Percentiles rank a stretch among this genome's conserved stretches.
Evolutionary conservation across 2,329 filamentous ascomycete genomes (phyloP).

Genomic region (Ascochyta fabae): DNA sequence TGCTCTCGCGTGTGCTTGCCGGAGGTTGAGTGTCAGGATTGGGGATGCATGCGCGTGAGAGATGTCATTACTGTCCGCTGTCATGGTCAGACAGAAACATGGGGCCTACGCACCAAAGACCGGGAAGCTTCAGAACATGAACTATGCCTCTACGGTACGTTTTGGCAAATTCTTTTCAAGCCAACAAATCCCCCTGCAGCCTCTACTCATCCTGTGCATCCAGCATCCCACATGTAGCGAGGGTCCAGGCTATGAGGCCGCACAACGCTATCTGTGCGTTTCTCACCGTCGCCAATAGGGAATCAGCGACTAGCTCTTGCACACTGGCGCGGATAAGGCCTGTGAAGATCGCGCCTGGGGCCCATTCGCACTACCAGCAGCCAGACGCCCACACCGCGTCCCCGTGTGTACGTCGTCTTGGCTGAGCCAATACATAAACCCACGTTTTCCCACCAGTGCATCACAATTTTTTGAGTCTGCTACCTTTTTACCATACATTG

Average conservation of each 20-base stretch:
- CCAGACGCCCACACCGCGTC: constrained; percentile 12
- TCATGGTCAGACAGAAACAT: constrained; percentile 2
- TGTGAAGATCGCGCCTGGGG: constrained; percentile 20
- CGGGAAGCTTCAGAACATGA: background rate
- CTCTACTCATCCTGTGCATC: constrained; percentile 13
- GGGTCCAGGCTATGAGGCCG: constrained; percentile 8
- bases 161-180: background rate
- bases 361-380: constrained; percentile 18
- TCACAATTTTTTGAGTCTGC: constrained; percentile 23
- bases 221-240: constrained; percentile 5
- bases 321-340: constrained; percentile 18
- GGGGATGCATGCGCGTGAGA: constrained; percentile 7
- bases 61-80: constrained; percentile 3
- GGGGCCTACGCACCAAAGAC: background rate
- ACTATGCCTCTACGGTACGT: constrained; percentile 4
- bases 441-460: constrained; percentile 38
- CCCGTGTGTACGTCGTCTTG: constrained; percentile 26
- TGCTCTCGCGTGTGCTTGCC: constrained; percentile 11
- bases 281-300: constrained; percentile 13
- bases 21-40: background rate
- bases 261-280: constrained; percentile 20
- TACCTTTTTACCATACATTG: constrained; percentile 14
- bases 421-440: constrained; percentile 43
- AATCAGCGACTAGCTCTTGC: constrained; percentile 15
- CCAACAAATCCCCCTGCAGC: constrained; percentile 14